Evolutionary conservation across 2,329 filamentous ascomycete species (phyloP).

Genomic region (Falciphora oryzae): DNA sequence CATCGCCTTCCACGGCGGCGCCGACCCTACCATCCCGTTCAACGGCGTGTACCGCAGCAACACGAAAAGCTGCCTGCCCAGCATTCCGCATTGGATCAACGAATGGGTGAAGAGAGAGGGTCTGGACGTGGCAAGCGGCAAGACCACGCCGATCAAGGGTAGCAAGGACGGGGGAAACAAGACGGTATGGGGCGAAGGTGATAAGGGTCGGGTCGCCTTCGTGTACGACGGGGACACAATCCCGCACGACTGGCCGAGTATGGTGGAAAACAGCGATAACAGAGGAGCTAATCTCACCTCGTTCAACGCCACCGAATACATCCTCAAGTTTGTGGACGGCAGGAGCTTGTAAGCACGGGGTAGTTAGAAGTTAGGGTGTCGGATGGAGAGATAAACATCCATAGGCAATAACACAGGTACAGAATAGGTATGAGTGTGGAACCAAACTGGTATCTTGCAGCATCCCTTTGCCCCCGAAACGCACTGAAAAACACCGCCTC

Average conservation of each 20-base stretch:
- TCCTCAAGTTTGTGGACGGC: slow-evolving; percentile 2
- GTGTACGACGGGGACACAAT: slow-evolving; percentile 6
- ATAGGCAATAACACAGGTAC: too few relatives aligned
- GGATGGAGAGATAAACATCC: neutral
- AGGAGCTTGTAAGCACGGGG: neutral
- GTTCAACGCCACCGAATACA: slow-evolving; percentile 8
- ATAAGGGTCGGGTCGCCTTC: neutral
- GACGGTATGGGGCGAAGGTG: neutral
- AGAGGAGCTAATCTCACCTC: neutral
- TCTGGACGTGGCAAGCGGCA: slow-evolving; percentile 1
- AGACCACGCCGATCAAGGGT: neutral
- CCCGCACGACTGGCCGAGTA: slow-evolving; percentile 9
- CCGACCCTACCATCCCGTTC: slow-evolving; percentile 37
- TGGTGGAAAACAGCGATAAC: slow-evolving; percentile 7
- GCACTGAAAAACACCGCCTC: neutral
- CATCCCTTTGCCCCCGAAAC: neutral
- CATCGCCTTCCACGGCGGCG: slow-evolving; percentile 40
- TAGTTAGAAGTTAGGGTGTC: too few relatives aligned
- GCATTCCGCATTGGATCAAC: slow-evolving; percentile 34
- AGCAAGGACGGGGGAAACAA: slow-evolving; percentile 3
- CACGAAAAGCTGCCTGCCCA: slow-evolving; percentile 33
- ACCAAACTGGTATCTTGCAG: neutral
- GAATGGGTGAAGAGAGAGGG: slow-evolving; percentile 35
- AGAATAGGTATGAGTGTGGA: neutral
- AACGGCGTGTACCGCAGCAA: slow-evolving; percentile 31